Evolutionary conservation across 495 filamentous ascomycete genomes (phyloP), one percentile per base, ranked within the genome.

Genomic region (Aspergillus nidulans): DNA sequence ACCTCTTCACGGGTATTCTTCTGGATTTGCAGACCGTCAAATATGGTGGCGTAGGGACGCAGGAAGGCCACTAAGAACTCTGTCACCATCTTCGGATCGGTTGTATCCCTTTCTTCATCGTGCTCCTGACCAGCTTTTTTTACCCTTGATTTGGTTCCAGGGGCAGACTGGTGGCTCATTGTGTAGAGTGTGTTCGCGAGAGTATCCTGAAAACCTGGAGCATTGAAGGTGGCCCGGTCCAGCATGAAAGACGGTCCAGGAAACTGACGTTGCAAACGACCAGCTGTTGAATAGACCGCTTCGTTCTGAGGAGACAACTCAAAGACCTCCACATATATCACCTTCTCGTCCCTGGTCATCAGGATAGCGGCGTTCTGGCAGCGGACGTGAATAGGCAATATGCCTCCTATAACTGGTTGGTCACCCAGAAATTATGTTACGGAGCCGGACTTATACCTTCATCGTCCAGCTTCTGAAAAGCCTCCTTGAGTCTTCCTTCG

Each of bases 1-100:
- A 86, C 78, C 23, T 87, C 81, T 49, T 89, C 83, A 9, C 81
- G 73, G 15, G 80, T 86, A 45, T 77, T 72, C 59, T 88, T 89
- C n/a, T 54, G 45, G 6, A 87, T 69, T 1, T 70, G 65, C 5
- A 45, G 4, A 0, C 68, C 63, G 0, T 67, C 50, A 0, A 63
- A 44, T 6, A 55, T 55, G 0, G 34, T n/a, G 2, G 80, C 81
- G 1, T 77, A 42, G 5, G 73, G 75, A 3, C 61, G 57, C 6
- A 89, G 53, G 24, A 81, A 60, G 0, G 70, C 69, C 3, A 69
- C 69, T 6, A 89, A 60, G 44, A 85, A 64, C 26, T 82, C 77
- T 0, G 81, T 84, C 16, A 86, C 68, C 18, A 87, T 70, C 18
- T 66, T 69, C 0, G 85, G 85, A 36, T 81, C 55, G 0, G 60